phyloP scores from a whole-genome alignment of 169 alveolate species.

The Plasmodium inui region DNA sequence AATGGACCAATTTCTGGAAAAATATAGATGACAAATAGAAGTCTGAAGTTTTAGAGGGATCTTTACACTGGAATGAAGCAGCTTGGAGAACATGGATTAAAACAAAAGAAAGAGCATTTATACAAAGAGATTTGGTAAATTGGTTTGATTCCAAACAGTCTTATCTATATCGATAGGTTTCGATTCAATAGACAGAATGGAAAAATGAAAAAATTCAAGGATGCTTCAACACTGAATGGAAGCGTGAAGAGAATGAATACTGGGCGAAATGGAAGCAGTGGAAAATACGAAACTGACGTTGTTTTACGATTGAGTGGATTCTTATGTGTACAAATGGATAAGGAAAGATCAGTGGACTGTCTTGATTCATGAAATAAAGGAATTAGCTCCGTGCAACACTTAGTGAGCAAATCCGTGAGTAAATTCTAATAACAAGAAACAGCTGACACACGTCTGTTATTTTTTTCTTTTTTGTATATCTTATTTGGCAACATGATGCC shows the following conservation, averaged over 20 bases:
- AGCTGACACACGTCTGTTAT: neutral
- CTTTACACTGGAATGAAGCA: neutral
- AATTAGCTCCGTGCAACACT: neutral
- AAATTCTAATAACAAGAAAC: neutral
- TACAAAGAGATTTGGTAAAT: neutral
- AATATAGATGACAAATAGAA: constrained; percentile 17
- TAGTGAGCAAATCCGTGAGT: neutral
- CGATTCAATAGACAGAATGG: constrained; percentile 4
- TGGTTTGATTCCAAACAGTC: constrained; percentile 14
- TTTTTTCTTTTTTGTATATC: neutral
- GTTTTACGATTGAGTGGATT: neutral
- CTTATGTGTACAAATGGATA: neutral
- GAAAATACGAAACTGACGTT: neutral
- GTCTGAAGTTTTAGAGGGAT: neutral
- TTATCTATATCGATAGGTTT: constrained; percentile 3
- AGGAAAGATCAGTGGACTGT: neutral
- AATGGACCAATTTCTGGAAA: constrained; percentile 28
- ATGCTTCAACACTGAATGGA: constrained; percentile 22
- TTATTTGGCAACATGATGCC: neutral
- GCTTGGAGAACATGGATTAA: constrained; percentile 19
- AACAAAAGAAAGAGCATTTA: constrained; percentile 4
- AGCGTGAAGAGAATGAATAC: constrained; percentile 2
- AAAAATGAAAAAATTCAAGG: neutral
- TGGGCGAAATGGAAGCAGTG: constrained; percentile 1
- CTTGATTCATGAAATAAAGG: neutral